A percentile compares a stretch with the other conserved stretches of the same genome.
phyloP scores from a whole-genome alignment of 1,284 basidiomycete genomes.

The Erythrobasidium hasegawianum region DNA sequence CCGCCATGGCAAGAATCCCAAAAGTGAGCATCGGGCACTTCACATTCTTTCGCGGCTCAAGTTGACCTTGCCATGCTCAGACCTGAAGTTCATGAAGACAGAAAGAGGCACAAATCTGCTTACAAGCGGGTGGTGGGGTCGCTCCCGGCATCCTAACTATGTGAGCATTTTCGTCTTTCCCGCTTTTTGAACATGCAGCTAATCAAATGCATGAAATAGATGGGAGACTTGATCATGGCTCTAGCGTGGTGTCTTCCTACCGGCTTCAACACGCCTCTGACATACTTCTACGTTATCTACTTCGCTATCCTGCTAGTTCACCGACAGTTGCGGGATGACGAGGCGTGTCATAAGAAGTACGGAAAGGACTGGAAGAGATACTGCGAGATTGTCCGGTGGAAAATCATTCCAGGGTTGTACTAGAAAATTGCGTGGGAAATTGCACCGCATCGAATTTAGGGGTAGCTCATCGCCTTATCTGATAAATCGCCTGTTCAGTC shows the following conservation, averaged over 20 bases:
- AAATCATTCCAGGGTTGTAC: conserved; percentile 85
- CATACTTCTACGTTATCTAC: conserved; percentile 88
- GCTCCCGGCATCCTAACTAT: conserved; percentile 75
- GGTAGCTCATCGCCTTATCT: too few relatives aligned
- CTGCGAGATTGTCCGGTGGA: conserved; percentile 74
- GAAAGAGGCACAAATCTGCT: conserved; percentile 83
- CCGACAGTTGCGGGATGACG: conserved; percentile 85
- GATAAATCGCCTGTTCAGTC: too few relatives aligned
- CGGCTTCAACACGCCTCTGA: conserved; percentile 83
- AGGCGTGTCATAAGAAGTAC: conserved; percentile 83
- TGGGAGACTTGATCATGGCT: conserved; percentile 82
- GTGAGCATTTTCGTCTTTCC: too few relatives aligned
- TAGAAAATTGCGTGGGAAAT: too few relatives aligned
- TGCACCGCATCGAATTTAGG: too few relatives aligned
- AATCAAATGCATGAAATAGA: too few relatives aligned
- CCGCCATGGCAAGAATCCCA: conserved; percentile 86
- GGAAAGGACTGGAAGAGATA: conserved; percentile 85
- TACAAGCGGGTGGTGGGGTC: conserved; percentile 96
- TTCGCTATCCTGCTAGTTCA: conserved; percentile 88
- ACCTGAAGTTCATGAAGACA: conserved; percentile 78
- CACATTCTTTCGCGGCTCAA: not conserved
- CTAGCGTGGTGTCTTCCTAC: conserved; percentile 91
- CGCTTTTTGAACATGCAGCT: too few relatives aligned
- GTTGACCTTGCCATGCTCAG: conserved; percentile 42
- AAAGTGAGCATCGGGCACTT: conserved; percentile 57